Evolutionary conservation across 2,329 filamentous ascomycete genomes (phyloP).

Genomic region (Alternaria dauci): DNA sequence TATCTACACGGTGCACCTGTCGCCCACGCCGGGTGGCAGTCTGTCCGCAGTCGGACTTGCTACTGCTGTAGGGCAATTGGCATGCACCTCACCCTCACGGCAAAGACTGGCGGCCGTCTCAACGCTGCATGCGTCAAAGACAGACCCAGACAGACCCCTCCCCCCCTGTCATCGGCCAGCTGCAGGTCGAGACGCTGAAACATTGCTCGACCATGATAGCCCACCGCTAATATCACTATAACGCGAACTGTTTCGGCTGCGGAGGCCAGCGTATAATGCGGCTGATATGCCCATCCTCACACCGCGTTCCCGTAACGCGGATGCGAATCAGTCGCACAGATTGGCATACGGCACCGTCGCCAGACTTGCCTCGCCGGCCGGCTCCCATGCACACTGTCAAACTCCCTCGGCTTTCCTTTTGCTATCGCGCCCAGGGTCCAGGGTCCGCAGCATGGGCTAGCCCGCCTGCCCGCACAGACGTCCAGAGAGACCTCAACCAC

Average conservation of each 20-base stretch:
- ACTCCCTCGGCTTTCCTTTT: neutral
- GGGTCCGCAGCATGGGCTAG: conserved; percentile 5
- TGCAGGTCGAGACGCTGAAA: conserved; percentile 22
- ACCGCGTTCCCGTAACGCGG: neutral
- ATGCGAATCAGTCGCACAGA: neutral
- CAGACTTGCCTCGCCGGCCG: conserved; percentile 1
- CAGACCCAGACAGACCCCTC: too few species aligned
- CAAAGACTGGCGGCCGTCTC: conserved; percentile 1
- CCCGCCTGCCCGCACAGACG: conserved; percentile 8
- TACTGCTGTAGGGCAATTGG: conserved; percentile 9
- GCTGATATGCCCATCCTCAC: neutral
- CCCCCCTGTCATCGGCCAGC: conserved; percentile 15
- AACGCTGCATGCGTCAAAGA: conserved; percentile 1
- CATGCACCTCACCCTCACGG: conserved; percentile 6
- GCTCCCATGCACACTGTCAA: neutral
- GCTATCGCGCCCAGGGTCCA: neutral
- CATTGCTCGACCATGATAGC: conserved; percentile 18
- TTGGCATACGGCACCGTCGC: neutral
- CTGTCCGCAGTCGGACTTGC: conserved; percentile 4
- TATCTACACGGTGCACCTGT: too few species aligned
- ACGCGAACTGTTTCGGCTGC: conserved; percentile 23
- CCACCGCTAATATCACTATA: conserved; percentile 17
- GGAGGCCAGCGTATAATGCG: conserved; percentile 7
- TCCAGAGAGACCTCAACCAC: conserved; percentile 8
- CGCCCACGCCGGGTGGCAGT: neutral